Base-by-base conservation (phyloP, 2,329 filamentous ascomycete genomes). In the Falciphora oryzae region DNA sequence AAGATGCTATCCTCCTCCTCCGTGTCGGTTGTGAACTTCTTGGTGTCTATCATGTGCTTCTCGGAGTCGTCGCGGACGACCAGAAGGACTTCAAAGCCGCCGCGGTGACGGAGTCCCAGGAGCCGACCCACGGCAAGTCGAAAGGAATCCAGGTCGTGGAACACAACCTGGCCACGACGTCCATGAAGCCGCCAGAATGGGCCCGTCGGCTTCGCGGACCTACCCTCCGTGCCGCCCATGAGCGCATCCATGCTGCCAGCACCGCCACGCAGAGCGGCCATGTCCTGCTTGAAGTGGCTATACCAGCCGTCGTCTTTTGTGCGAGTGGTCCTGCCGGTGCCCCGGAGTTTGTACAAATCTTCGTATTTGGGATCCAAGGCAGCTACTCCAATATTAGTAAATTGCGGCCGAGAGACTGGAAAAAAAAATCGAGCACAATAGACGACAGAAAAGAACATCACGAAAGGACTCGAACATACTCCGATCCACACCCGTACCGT, bases 401-500 rank as follows among this genome's bases (percentile, higher is more conserved):
- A 25, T 53, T 11, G 22, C 7, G n/a, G 22, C 6, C n/a, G 6
- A 11, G 3, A 53, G 22, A 10, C 22, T 44, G 13, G 38, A 11
- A 11, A 8, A 10, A 2, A 35, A 11, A 14, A 10, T 32, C 14
- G 14, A 10, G 31, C 18, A n/a, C 4, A 44, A 38, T 22, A n/a
- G 5, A 2, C 2, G 22, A 25, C 16, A 18, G 14, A 16, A 16
- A 2, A 50, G 35, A 62, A 29, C 7, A 58, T 13, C 31, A 25
- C 16, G 28, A 35, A n/a, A 7, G n/a, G 8, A 8, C 1, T 14
- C 18, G 13, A 16, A 7, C 65, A 44, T 27, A 66, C 66, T 63
- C 56, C 64, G 67, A 63, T 57, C 22, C 18, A 64, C 61, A 27
- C 66, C 63, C 25, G 31, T 63, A 22, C 67, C 67, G 27, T 65